phyloP scores from a whole-genome alignment of 352 stramenopile genomes.

The Pythium vanterpoolii region DNA sequence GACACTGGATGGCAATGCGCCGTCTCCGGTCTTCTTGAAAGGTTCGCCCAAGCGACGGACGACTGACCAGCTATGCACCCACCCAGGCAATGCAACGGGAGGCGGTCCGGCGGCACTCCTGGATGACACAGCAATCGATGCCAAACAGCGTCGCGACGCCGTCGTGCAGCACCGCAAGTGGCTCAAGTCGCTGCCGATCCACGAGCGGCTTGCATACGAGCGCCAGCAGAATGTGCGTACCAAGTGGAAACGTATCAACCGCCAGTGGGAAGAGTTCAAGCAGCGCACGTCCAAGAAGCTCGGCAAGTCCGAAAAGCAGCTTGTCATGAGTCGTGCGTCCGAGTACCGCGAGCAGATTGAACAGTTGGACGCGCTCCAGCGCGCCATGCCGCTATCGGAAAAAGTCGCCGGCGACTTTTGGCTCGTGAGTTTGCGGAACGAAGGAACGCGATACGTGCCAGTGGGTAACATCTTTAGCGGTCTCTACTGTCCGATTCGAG shows the following conservation, averaged over 20 bases:
- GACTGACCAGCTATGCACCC: conserved; percentile 6
- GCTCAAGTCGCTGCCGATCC: conserved; percentile 65
- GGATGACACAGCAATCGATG: conserved; percentile 24
- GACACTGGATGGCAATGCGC: background rate
- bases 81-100: background rate
- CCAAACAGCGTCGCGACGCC: conserved; percentile 40
- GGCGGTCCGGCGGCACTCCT: background rate
- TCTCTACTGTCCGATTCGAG: conserved; percentile 84
- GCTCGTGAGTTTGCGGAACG: conserved; percentile 85
- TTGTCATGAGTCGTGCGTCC: conserved; percentile 84
- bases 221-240: conserved; percentile 65
- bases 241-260: conserved; percentile 69
- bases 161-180: conserved; percentile 54
- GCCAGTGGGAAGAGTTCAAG: conserved; percentile 73
- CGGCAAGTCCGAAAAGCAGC: conserved; percentile 59
- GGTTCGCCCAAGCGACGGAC: conserved; percentile 23
- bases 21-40: conserved; percentile 24
- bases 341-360: conserved; percentile 88
- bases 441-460: conserved; percentile 83
- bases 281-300: conserved; percentile 47
- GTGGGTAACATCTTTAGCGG: conserved; percentile 93
- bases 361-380: conserved; percentile 87
- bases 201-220: conserved; percentile 62
- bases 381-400: conserved; percentile 78
- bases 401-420: conserved; percentile 88